Evolutionary conservation across 2,329 filamentous ascomycete genomes (phyloP).

Genomic region (Phyllosticta citrichinensis): DNA sequence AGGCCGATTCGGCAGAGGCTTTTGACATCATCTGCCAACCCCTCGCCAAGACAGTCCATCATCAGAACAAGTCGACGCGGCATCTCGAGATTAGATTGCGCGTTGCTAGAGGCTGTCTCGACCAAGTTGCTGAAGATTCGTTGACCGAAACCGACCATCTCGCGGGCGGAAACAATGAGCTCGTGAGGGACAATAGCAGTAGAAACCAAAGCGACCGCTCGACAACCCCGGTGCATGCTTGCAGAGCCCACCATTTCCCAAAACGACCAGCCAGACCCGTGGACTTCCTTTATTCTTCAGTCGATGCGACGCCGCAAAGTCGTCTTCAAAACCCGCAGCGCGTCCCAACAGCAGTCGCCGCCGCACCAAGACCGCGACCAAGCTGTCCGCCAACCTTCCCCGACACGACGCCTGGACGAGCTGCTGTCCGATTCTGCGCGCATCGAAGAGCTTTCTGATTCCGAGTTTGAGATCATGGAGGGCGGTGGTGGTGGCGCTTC

Average conservation of each 20-base stretch:
- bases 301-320: constrained; percentile 8
- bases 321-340: constrained; percentile 3
- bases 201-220: not conserved
- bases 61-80: not conserved
- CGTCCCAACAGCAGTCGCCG: not conserved
- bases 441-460: constrained; percentile 28
- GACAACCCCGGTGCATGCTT: constrained; percentile 3
- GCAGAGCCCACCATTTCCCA: not conserved
- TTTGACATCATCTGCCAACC: not conserved
- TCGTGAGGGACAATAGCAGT: constrained; percentile 2
- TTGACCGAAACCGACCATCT: constrained; percentile 4
- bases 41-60: not conserved
- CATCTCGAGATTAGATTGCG: not conserved
- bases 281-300: constrained; percentile 6
- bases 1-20: not conserved
- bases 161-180: constrained; percentile 4
- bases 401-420: constrained; percentile 8
- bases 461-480: constrained; percentile 29
- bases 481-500: not conserved
- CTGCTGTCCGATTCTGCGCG: constrained; percentile 12
- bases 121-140: not conserved
- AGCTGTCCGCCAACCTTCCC: constrained; percentile 15
- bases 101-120: not conserved
- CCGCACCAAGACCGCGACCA: constrained; percentile 1
- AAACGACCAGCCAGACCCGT: not conserved